phyloP scores from a whole-genome alignment of 2,329 filamentous ascomycete species.

The Colletotrichum navitas region DNA sequence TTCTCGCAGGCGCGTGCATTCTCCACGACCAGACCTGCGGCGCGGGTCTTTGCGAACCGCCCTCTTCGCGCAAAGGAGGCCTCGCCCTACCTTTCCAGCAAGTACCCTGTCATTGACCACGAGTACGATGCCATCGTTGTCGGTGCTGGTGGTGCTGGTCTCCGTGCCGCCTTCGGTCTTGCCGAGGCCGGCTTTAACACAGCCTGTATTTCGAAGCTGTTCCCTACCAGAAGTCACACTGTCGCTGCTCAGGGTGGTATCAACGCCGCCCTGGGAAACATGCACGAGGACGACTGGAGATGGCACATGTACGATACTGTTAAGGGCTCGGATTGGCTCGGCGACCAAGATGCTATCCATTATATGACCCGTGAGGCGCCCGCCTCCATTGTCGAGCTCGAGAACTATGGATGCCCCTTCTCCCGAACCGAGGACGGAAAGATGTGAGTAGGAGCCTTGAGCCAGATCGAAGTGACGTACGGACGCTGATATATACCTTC shows the following conservation, averaged over 20 bases:
- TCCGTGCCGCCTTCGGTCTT: constrained; percentile 86
- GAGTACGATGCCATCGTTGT: constrained; percentile 98
- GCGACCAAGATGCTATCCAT: constrained; percentile 97
- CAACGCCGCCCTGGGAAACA: constrained; percentile 91
- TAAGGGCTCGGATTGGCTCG: constrained; percentile 97
- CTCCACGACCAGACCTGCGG: constrained; percentile 86
- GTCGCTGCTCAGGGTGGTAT: constrained; percentile 87
- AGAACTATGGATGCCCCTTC: constrained; percentile 98
- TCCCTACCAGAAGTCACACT: constrained; percentile 87
- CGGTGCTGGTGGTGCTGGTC: constrained; percentile 83
- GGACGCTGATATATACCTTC: constrained; percentile 43
- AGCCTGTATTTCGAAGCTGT: constrained; percentile 88
- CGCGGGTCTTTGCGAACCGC: constrained; percentile 86
- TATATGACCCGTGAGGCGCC: constrained; percentile 98
- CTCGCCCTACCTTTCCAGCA: constrained; percentile 84
- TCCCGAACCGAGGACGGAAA: constrained; percentile 95
- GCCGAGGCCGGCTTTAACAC: constrained; percentile 92
- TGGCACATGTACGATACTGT: constrained; percentile 99
- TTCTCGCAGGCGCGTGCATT: constrained; percentile 82
- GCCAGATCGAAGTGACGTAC: no score
- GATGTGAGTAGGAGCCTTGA: constrained; percentile 71
- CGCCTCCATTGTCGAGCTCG: constrained; percentile 90
- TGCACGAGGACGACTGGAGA: constrained; percentile 98
- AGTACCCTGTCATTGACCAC: constrained; percentile 98
- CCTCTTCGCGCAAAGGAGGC: constrained; percentile 95